These are phyloP conservation scores for Limtongia smithiae DNA, from an alignment of 805 yeast species.

Conservation along the genomic window DNA sequence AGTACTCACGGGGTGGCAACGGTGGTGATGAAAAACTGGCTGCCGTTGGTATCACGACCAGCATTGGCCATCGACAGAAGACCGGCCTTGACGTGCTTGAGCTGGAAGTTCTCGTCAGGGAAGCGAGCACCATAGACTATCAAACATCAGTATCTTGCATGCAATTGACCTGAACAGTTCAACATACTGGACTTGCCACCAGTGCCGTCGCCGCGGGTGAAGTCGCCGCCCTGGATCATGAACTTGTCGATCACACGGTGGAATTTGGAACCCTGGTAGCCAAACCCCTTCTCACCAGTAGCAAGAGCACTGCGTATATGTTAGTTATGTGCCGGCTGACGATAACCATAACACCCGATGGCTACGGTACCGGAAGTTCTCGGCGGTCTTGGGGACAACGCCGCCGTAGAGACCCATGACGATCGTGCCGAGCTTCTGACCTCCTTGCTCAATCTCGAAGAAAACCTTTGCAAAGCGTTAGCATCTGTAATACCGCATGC, in stretches of 20 bases:
- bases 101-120: constrained; percentile 70
- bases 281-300: constrained; percentile 69
- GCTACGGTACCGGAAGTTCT: constrained; percentile 59
- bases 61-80: constrained; percentile 77
- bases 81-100: constrained; percentile 50
- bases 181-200: constrained; percentile 52
- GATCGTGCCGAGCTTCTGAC: constrained; percentile 69
- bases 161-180: neutral
- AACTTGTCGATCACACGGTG: constrained; percentile 67
- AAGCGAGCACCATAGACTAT: constrained; percentile 65
- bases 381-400: constrained; percentile 82
- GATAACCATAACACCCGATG: too few relatives aligned
- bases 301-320: constrained; percentile 67
- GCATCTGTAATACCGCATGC: too few relatives aligned
- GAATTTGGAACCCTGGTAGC: constrained; percentile 63
- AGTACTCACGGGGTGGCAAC: constrained; percentile 57
- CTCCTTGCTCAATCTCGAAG: constrained; percentile 83
- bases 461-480: constrained; percentile 48
- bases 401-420: constrained; percentile 84
- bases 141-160: neutral
- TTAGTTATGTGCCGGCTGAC: too few relatives aligned
- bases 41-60: constrained; percentile 70
- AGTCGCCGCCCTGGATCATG: constrained; percentile 88
- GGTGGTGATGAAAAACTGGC: constrained; percentile 93
- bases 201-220: constrained; percentile 52